Conservation (phyloP, 139 green algal genomes). For the Desmodesmus armatus region DNA sequence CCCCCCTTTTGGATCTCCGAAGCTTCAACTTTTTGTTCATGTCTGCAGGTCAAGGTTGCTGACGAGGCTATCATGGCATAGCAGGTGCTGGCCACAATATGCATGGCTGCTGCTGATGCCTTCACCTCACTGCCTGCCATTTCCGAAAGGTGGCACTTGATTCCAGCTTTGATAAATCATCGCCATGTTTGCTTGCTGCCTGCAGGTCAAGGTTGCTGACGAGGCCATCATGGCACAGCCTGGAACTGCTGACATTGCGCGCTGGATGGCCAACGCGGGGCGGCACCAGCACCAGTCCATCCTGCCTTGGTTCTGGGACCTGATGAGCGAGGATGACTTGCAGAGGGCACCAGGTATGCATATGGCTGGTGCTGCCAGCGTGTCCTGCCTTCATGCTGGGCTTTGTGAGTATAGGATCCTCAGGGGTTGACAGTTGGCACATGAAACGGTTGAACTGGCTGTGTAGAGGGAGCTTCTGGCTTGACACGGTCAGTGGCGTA, state of each 20-base stretch:
- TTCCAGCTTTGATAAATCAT: too few relatives aligned
- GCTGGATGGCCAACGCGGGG: conserved; percentile 29
- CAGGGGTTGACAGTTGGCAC: neutral
- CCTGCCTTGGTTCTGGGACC: conserved; percentile 45
- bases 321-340: conserved; percentile 33
- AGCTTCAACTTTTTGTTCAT: too few relatives aligned
- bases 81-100: too few relatives aligned
- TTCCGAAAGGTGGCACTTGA: too few relatives aligned
- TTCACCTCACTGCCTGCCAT: too few relatives aligned
- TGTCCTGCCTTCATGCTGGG: neutral
- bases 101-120: neutral
- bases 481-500: neutral
- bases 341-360: conserved; percentile 32
- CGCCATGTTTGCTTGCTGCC: neutral
- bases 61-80: neutral
- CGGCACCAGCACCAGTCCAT: conserved; percentile 34
- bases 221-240: neutral
- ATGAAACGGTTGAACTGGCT: neutral
- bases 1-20: too few relatives aligned
- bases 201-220: conserved; percentile 38
- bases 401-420: neutral
- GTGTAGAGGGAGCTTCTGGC: too few relatives aligned
- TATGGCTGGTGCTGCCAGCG: too few relatives aligned
- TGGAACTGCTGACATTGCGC: neutral
- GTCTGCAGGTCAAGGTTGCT: conserved; percentile 28